Evolutionary conservation across 1,284 basidiomycete species (phyloP).

Genomic region (Neolentinus lepideus): DNA sequence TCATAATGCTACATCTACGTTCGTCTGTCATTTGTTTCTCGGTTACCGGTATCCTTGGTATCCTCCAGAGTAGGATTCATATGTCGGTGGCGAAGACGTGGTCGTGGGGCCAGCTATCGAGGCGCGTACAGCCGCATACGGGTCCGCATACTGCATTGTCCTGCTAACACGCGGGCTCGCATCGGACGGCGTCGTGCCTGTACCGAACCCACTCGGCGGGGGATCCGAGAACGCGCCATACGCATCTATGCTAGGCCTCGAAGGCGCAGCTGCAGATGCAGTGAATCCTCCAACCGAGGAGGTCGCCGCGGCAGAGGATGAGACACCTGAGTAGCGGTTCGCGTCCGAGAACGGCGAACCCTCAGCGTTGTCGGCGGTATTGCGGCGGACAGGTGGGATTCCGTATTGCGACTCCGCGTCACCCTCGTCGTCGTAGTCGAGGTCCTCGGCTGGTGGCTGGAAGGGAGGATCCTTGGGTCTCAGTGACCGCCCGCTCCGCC

Average conservation of each 20-base stretch:
- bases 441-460: conserved; percentile 37
- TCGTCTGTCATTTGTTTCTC: neutral
- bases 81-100: conserved; percentile 32
- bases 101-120: conserved; percentile 27
- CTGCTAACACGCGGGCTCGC: conserved; percentile 47
- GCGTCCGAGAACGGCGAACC: conserved; percentile 47
- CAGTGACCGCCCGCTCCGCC: conserved; percentile 61
- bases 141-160: conserved; percentile 85
- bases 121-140: conserved; percentile 69
- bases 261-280: conserved; percentile 17
- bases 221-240: conserved; percentile 87
- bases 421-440: conserved; percentile 33
- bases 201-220: conserved; percentile 63
- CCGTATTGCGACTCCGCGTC: conserved; percentile 37
- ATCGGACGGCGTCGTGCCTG: conserved; percentile 17
- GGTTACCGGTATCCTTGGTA: neutral
- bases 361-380: conserved; percentile 20
- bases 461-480: conserved; percentile 67
- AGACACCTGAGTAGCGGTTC: conserved; percentile 35
- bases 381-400: conserved; percentile 26
- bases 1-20: neutral
- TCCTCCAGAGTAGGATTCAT: conserved; percentile 33
- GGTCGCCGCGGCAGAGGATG: conserved; percentile 17
- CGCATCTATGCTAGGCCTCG: conserved; percentile 69
- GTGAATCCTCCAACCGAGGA: conserved; percentile 14